Base-by-base conservation (phyloP, 1,139 yeast genomes). In the Komagataea norvegica region DNA sequence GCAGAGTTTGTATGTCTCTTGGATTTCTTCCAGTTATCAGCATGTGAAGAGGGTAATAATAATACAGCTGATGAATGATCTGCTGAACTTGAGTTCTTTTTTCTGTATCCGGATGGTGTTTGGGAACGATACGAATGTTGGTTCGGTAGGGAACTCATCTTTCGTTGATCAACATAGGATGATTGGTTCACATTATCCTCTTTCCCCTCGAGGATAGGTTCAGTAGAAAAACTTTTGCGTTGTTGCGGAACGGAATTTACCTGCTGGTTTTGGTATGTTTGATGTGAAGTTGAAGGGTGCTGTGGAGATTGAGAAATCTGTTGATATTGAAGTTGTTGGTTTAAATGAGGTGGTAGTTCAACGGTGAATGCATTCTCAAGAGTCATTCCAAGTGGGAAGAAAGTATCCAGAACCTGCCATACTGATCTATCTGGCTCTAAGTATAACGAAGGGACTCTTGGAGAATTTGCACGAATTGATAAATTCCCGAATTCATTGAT, bases 391-490 rank as follows among this genome's bases (percentile, higher is more conserved):
- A 65, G 57, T 0, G 91, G 88, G 52, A 65, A 84, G 51, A 72
- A 70, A 22, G 64, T 64, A 43, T 82, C 88, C 15, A 85, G 50
- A 0, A 83, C 48, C 9, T 65, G 61, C 74, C 78, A 78, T 3
- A 85, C 79, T 24, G 66, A 57, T 38, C 72, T 75, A 54, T 85
- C 93, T 0, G 94, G 87, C 41, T 74, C 79, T 16, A 82, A 57
- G n/a, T 60, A 57, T 5, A 33, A 23, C 5, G 37, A 8, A 2
- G 41, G 18, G 5, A 18, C 9, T 15, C 33, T 38, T 7, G 56
- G 54, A 4, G 52, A 45, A 6, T 21, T 36, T 34, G 35, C 29
- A 26, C 25, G 50, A 32, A 41, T 44, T 19, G 43, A 38, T 22
- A 32, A 36, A 24, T 33, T 41, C 13, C 27, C 28, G 20, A 27